Percentiles rank a stretch among this genome's conserved stretches.
Conservation (phyloP, 2,329 filamentous ascomycete species). For the Trichoderma endophyticum region DNA sequence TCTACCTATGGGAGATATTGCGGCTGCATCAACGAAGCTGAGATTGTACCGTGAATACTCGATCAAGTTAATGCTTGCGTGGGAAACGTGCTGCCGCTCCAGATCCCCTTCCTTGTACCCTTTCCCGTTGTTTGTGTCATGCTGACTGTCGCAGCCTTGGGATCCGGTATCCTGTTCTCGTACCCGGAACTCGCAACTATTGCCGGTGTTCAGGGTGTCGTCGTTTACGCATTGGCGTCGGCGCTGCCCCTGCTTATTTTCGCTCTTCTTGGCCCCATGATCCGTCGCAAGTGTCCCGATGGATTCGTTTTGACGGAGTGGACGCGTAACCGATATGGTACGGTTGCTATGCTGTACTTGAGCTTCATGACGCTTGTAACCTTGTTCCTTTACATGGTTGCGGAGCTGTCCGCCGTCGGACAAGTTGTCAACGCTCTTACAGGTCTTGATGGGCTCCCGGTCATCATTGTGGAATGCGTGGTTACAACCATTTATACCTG, state of each 20-base stretch:
- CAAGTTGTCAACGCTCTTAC: conserved; percentile 74
- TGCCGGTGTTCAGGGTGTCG: conserved; percentile 71
- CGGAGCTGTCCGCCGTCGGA: conserved; percentile 76
- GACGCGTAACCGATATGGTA: conserved; percentile 75
- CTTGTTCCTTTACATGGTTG: conserved; percentile 83
- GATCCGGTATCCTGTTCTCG: conserved; percentile 78
- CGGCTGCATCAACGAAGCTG: conserved; percentile 64
- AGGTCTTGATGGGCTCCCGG: conserved; percentile 68
- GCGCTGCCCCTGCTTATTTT: conserved; percentile 72
- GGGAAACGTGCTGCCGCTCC: conserved; percentile 94
- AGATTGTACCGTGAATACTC: conserved; percentile 95
- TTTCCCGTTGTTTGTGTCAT: conserved; percentile 21
- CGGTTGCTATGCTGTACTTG: conserved; percentile 66
- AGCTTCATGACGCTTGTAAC: conserved; percentile 77
- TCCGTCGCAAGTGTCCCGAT: conserved; percentile 74
- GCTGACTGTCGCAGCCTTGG: conserved; percentile 65
- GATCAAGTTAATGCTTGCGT: conserved; percentile 99
- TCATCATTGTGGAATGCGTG: conserved; percentile 72
- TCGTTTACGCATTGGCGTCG: conserved; percentile 73
- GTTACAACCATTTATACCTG: conserved; percentile 83
- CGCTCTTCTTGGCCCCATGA: conserved; percentile 70
- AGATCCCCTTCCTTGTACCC: conserved; percentile 32
- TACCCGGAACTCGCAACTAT: conserved; percentile 80
- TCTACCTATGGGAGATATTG: conserved; percentile 37
- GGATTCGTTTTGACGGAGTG: conserved; percentile 84